Percentiles rank a stretch among this genome's conserved stretches.
Conservation (phyloP, 2,329 filamentous ascomycete species). For the Pseudopyricularia cyperi region DNA sequence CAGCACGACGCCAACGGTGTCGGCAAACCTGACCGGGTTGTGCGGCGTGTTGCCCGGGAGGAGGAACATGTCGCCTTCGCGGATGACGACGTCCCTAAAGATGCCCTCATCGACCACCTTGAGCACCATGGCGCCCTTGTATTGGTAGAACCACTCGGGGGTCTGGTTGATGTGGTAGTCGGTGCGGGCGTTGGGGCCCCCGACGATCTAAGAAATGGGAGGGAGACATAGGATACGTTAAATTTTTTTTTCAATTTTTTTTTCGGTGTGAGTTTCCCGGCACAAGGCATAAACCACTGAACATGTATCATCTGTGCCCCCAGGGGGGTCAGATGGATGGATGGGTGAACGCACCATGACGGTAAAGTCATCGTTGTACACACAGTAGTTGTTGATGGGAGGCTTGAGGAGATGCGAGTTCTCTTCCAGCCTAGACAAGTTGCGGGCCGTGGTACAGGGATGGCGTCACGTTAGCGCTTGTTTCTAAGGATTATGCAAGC, state of each 20-base stretch:
- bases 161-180: slow-evolving; percentile 98
- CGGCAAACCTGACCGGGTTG: slow-evolving; percentile 80
- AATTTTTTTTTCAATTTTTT: not conserved
- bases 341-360: slow-evolving; percentile 50
- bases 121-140: slow-evolving; percentile 85
- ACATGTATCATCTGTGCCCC: not conserved
- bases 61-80: slow-evolving; percentile 87
- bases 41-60: slow-evolving; percentile 91
- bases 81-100: slow-evolving; percentile 79
- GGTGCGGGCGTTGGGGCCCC: slow-evolving; percentile 87
- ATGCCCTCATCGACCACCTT: slow-evolving; percentile 66
- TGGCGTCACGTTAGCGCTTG: not conserved
- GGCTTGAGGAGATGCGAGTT: slow-evolving; percentile 89
- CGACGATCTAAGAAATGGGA: slow-evolving; percentile 40
- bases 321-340: not conserved
- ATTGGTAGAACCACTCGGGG: slow-evolving; percentile 96
- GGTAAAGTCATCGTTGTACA: slow-evolving; percentile 73
- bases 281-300: no score
- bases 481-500: not conserved
- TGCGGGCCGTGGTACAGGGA: not conserved
- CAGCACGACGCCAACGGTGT: slow-evolving; percentile 83
- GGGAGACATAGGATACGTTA: not conserved
- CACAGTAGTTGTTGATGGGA: slow-evolving; percentile 94
- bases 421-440: slow-evolving; percentile 58
- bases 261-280: not conserved